These are phyloP conservation scores for Rosa persica DNA, from an alignment of 306 rosid species.

Conservation along the genomic window DNA sequence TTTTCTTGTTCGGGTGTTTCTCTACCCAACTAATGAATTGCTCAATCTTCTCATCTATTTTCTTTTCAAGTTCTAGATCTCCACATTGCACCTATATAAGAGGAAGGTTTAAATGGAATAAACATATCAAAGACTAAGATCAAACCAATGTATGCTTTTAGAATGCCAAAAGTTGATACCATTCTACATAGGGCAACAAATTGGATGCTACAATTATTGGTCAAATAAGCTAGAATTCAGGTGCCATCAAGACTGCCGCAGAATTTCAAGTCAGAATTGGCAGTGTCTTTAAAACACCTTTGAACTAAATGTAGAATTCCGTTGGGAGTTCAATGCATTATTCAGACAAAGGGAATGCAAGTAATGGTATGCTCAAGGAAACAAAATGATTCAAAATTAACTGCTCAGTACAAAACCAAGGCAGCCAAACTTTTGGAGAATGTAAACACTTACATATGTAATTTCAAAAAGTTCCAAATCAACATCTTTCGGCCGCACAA, in stretches of 20 bases:
- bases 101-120: neutral
- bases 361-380: neutral
- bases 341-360: neutral
- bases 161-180: neutral
- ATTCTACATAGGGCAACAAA: neutral
- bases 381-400: neutral
- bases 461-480: constrained; percentile 91
- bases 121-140: neutral
- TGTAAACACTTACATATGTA: constrained; percentile 66
- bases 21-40: constrained; percentile 94
- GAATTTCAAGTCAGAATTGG: neutral
- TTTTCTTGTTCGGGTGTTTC: constrained; percentile 96
- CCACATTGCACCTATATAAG: constrained; percentile 89
- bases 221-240: neutral
- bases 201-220: neutral
- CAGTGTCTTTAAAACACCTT: neutral
- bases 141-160: neutral
- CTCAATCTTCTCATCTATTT: constrained; percentile 90
- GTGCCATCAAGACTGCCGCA: neutral
- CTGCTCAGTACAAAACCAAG: neutral
- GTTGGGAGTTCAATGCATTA: neutral
- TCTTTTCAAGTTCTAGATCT: constrained; percentile 82
- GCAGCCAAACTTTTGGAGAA: neutral
- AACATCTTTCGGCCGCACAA: constrained; percentile 88
- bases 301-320: neutral